These are phyloP conservation scores for Malus orientalis DNA, from an alignment of 306 rosid genomes.

Conservation along the genomic window DNA sequence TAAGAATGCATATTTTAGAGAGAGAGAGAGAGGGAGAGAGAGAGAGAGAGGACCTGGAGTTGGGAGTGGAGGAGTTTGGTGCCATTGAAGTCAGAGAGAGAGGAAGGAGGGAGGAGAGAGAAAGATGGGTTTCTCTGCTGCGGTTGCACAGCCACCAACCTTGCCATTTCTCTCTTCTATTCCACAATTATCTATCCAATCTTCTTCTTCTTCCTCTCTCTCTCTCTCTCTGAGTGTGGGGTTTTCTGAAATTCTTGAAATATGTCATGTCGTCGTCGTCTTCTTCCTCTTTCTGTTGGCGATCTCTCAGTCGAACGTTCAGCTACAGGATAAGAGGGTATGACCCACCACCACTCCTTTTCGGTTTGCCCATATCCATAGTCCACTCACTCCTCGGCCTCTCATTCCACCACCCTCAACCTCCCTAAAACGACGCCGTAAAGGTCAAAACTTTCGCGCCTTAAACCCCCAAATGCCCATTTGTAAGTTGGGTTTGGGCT, in stretches of 20 bases:
- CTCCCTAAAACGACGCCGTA: background rate
- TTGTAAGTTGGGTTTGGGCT: background rate
- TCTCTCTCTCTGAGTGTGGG: background rate
- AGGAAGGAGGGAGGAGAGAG: conserved; percentile 87
- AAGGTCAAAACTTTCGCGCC: background rate
- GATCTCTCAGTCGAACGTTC: conserved; percentile 20
- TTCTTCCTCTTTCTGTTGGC: conserved; percentile 20
- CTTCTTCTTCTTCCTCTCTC: conserved; percentile 8
- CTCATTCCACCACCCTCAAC: conserved; percentile 18
- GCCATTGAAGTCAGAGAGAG: conserved; percentile 77
- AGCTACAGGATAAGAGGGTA: conserved; percentile 50
- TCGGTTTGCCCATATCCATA: background rate
- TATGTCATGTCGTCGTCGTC: conserved; percentile 8
- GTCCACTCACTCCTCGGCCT: conserved; percentile 29
- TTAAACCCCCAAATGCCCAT: background rate
- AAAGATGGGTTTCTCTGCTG: conserved; percentile 60
- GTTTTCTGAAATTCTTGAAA: conserved; percentile 16
- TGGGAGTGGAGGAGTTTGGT: conserved; percentile 62
- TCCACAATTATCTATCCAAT: background rate
- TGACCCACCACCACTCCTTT: conserved; percentile 27
- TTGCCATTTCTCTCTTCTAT: conserved; percentile 47
- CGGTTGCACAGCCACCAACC: conserved; percentile 50
- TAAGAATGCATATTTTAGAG: background rate
- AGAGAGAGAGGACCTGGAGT: conserved; percentile 49
- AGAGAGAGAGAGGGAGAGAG: background rate